Evolutionary conservation across 2,329 filamentous ascomycete genomes (phyloP), one percentile per base, ranked within the genome.

Genomic region (Raffaelea arxii): DNA sequence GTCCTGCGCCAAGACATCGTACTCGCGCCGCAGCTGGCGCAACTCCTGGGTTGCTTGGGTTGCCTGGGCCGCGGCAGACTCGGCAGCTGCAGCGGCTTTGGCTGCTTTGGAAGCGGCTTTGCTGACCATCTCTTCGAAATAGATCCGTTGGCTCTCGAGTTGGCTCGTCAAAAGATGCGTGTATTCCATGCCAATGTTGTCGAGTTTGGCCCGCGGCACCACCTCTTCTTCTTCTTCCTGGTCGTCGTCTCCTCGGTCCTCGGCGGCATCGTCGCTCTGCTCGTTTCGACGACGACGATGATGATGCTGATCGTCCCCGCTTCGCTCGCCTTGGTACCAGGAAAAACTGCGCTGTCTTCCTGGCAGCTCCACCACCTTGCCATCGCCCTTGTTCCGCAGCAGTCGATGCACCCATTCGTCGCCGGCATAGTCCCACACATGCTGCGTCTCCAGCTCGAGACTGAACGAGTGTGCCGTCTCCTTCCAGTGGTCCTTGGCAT

Each of bases 371-470:
- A 96, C 85, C 3, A 95, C 75, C 63, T 95, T 95, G 22, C 87
- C 87, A 61, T 95, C 89, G 10, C 87, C 83, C 67, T 96, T 95
- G 59, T 89, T 88, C 54, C 94, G 85, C 47, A 98, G 94, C 44
- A 97, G 78, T 10, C 92, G 83, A 64, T 98, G 92, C 42, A 97
- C 92, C 74, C 95, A 98, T 59, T 84, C 86, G 59, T 98, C 92
- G 4, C 87, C 89, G 0, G 86, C 87, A 54, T 98, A 98, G 64
- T 98, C 92, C 92, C 92, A 98, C 1, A 98, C 90, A 56, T 95
- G 84, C 62, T 98, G 91, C 1, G 89, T 94, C 51, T 84, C 81
- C 32, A 97, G 78, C 61, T 98, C 92, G 62, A 98, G 85, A 23
- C 89, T 85, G 60, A 95, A 98, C 52, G 85, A 86, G 63, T 98